Evolutionary conservation across 2,329 filamentous ascomycete genomes (phyloP).

Genomic region (Arachnomyces sp.): DNA sequence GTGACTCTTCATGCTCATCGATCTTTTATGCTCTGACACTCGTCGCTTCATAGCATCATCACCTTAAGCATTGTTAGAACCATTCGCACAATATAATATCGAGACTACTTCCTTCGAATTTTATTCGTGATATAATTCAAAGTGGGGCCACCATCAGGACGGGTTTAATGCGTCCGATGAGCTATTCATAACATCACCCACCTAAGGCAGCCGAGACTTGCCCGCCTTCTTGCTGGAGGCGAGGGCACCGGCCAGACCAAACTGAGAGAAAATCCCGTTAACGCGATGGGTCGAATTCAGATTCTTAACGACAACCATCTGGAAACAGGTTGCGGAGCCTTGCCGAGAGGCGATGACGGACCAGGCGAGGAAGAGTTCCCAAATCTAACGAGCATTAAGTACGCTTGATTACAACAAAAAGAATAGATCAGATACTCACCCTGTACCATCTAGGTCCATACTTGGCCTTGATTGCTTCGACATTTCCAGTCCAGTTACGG

Average conservation of each 20-base stretch:
- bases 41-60: too few species aligned
- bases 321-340: constrained; percentile 76
- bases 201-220: too few species aligned
- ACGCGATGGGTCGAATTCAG: constrained; percentile 78
- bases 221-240: too few species aligned
- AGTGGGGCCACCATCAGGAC: too few species aligned
- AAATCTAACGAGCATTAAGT: constrained; percentile 54
- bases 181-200: too few species aligned
- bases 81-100: too few species aligned
- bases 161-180: too few species aligned
- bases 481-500: constrained; percentile 94
- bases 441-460: constrained; percentile 95
- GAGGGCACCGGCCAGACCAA: constrained; percentile 60
- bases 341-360: constrained; percentile 79
- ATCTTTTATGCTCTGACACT: too few species aligned
- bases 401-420: neutral
- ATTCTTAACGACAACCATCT: constrained; percentile 83
- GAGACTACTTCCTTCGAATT: too few species aligned
- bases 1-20: too few species aligned
- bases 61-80: too few species aligned
- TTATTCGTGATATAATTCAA: too few species aligned
- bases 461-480: constrained; percentile 86
- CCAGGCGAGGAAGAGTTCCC: constrained; percentile 85
- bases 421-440: constrained; percentile 61
- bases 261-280: constrained; percentile 64